Evolutionary conservation across 805 yeast genomes (phyloP), one percentile per base, ranked within the genome.

Genomic region (Starmerella sp.): DNA sequence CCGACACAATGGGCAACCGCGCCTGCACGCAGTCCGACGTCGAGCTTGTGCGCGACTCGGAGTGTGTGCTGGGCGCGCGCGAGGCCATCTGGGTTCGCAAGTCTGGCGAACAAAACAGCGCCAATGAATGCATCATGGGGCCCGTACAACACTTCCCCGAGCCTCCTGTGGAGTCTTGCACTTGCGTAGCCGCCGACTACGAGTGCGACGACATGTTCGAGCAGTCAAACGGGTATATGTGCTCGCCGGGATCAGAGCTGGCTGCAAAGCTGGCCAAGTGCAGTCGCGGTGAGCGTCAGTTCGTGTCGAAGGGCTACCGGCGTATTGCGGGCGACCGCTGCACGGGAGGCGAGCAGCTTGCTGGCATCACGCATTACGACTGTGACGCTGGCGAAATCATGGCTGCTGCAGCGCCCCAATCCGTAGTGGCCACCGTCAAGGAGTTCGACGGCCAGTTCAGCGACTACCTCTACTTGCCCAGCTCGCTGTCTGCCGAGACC

Each of bases 221-320:
- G 8, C 56, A 41, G 10, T n/a, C 30, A 2, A 38, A 37, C 35
- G 42, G 36, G 17, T 30, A 37, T 3, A 9, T 14, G 31, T 53
- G 56, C 31, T 37, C 35, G 10, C 53, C 44, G 6, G 56, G 50
- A 11, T 38, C 43, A 5, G 35, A 29, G 4, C 52, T 43, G 14
- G 22, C 45, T 2, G 17, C 36, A 10, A 30, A 43, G 11, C 44
- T 42, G 15, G 41, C 32, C 29, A 35, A 28, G n/a, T 48, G 56
- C 37, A 32, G n/a, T 14, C 44, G 31, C 1, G 56, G 46, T 9
- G 48, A 41, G 22, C 31, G 17, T n/a, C 43, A 35, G 22, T 39
- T 17, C 41, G 29, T 43, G 3, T 43, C 96, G 10, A 87, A 97
- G 1, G 97, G 97, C 0, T 90, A 91, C 68, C 78, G 96, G 67